These are phyloP conservation scores for Phytophthora megakarya DNA, from an alignment of 352 stramenopile genomes.

Conservation along the genomic window DNA sequence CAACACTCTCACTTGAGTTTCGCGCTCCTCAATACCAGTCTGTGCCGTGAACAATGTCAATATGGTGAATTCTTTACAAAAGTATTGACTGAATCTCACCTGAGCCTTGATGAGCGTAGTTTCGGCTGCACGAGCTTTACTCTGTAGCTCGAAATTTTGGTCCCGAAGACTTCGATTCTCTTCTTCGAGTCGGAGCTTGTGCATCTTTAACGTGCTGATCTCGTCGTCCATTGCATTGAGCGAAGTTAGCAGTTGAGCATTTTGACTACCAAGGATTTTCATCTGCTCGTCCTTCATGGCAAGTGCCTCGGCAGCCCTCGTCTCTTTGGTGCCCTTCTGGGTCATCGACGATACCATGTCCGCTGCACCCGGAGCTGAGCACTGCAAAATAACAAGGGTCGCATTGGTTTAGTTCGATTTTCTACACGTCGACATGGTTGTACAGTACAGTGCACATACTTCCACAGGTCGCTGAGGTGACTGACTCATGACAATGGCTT, in stretches of 20 bases:
- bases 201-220: slow-evolving; percentile 61
- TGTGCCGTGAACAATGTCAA: slow-evolving; percentile 10
- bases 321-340: slow-evolving; percentile 85
- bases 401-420: background rate
- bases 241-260: slow-evolving; percentile 83
- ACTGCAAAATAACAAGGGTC: slow-evolving; percentile 13
- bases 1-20: slow-evolving; percentile 94
- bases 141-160: slow-evolving; percentile 93
- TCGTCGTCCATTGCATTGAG: slow-evolving; percentile 90
- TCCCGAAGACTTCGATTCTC: slow-evolving; percentile 93
- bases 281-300: slow-evolving; percentile 97
- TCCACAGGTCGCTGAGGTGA: slow-evolving; percentile 23
- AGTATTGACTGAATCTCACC: slow-evolving; percentile 18
- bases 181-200: slow-evolving; percentile 81
- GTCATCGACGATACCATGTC: slow-evolving; percentile 49
- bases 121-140: slow-evolving; percentile 86
- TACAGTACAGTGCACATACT: slow-evolving; percentile 14
- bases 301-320: slow-evolving; percentile 89
- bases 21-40: slow-evolving; percentile 84
- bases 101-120: slow-evolving; percentile 81
- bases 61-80: background rate
- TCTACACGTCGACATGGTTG: slow-evolving; percentile 5
- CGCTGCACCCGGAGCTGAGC: slow-evolving; percentile 29
- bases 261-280: slow-evolving; percentile 94
- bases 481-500: slow-evolving; percentile 32